Percentiles rank a stretch among this genome's conserved stretches.
phyloP scores from a whole-genome alignment of 2,329 filamentous ascomycete genomes.

The Colletotrichum lupini region DNA sequence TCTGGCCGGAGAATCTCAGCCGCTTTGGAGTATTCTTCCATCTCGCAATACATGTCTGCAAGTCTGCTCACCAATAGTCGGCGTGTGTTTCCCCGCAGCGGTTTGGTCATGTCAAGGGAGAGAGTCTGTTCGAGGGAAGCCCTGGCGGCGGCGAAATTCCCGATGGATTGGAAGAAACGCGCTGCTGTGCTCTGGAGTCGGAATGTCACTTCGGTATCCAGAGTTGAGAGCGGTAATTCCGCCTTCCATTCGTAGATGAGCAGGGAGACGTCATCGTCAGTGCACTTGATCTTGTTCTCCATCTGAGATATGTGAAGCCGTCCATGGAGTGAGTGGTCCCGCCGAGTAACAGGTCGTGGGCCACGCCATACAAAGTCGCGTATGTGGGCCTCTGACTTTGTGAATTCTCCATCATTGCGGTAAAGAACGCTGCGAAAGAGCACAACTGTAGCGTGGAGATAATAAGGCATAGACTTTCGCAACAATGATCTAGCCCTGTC shows the following conservation, averaged over 20 bases:
- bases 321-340: slow-evolving; percentile 45
- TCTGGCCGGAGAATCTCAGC: slow-evolving; percentile 39
- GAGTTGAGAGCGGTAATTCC: slow-evolving; percentile 41
- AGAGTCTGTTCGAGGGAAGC: slow-evolving; percentile 47
- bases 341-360: slow-evolving; percentile 34
- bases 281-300: slow-evolving; percentile 47
- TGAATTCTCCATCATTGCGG: slow-evolving; percentile 42
- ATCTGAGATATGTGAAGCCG: slow-evolving; percentile 47
- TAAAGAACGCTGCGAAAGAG: slow-evolving; percentile 47
- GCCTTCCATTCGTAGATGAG: slow-evolving; percentile 47
- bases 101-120: slow-evolving; percentile 39
- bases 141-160: slow-evolving; percentile 43
- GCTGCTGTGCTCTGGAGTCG: slow-evolving; percentile 46
- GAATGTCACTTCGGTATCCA: slow-evolving; percentile 47
- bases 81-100: slow-evolving; percentile 41
- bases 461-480: slow-evolving; percentile 44
- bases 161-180: slow-evolving; percentile 47
- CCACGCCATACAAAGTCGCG: slow-evolving; percentile 39
- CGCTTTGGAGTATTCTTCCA: slow-evolving; percentile 40
- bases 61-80: slow-evolving; percentile 42
- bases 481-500: slow-evolving; percentile 40
- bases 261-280: slow-evolving; percentile 43
- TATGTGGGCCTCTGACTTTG: slow-evolving; percentile 41
- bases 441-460: slow-evolving; percentile 44
- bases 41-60: slow-evolving; percentile 44